Conservation (phyloP, 1,284 basidiomycete species). For the Takashimella tepidaria region DNA sequence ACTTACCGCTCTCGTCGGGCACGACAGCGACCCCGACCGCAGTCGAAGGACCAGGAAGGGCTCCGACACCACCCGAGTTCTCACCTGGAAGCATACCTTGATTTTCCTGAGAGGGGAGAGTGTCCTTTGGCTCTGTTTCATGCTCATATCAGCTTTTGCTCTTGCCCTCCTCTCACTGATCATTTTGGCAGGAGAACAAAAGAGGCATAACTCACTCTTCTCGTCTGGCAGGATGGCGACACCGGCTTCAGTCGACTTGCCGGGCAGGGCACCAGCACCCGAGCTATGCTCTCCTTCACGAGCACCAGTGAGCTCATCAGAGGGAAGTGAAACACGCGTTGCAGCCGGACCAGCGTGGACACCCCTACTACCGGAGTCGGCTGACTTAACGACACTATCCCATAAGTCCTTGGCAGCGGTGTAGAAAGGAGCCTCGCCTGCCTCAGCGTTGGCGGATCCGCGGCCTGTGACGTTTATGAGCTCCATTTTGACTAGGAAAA, state of each 20-base stretch:
- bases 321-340: constrained; percentile 22
- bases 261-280: constrained; percentile 50
- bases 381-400: constrained; percentile 13
- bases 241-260: constrained; percentile 41
- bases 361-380: constrained; percentile 8
- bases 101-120: constrained; percentile 22
- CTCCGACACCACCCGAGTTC: constrained; percentile 41
- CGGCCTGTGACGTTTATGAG: constrained; percentile 11
- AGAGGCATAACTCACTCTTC: constrained; percentile 20
- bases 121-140: constrained; percentile 1
- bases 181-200: too few relatives aligned
- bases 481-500: too few relatives aligned
- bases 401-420: constrained; percentile 5
- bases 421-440: too few relatives aligned
- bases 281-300: constrained; percentile 28
- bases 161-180: too few relatives aligned
- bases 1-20: constrained; percentile 35
- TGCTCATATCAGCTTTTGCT: neutral
- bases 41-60: constrained; percentile 42
- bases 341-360: constrained; percentile 10
- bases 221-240: constrained; percentile 51
- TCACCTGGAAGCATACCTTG: constrained; percentile 26
- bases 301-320: constrained; percentile 30
- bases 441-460: constrained; percentile 12
- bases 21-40: constrained; percentile 45